phyloP scores from a whole-genome alignment of 331 rosid species.

The Quercus lobata region DNA sequence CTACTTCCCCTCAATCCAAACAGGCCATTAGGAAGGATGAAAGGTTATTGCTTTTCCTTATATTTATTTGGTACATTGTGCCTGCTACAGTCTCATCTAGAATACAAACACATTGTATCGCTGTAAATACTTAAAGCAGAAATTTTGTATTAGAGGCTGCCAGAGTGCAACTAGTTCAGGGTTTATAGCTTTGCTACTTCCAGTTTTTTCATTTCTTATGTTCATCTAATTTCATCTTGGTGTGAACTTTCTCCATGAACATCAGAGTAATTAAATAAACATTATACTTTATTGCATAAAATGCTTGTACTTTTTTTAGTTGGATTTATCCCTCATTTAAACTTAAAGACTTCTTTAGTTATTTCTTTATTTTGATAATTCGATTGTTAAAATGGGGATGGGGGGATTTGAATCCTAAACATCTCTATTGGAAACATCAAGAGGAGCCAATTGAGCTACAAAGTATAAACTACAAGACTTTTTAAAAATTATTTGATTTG shows the following conservation, averaged over 20 bases:
- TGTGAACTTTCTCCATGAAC: neutral
- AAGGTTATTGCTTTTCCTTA: no score
- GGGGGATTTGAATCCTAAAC: no score
- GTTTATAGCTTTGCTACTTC: neutral
- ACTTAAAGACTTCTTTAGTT: neutral
- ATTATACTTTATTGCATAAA: neutral
- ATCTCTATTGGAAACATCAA: no score
- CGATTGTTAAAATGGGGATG: no score
- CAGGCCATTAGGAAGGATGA: no score
- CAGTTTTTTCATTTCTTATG: neutral
- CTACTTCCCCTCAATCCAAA: no score
- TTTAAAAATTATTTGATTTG: neutral
- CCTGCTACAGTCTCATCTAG: neutral
- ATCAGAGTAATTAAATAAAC: neutral
- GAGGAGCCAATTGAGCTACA: no score
- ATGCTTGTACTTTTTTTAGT: neutral
- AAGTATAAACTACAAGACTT: neutral
- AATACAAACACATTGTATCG: neutral
- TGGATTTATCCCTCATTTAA: neutral
- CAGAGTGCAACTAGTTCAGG: neutral
- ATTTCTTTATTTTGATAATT: no score
- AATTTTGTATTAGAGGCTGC: neutral
- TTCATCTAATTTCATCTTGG: neutral
- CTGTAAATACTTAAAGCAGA: neutral
- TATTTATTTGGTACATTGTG: neutral